phyloP scores from a whole-genome alignment of 139 green algal species.

The Chlorella sp. region DNA sequence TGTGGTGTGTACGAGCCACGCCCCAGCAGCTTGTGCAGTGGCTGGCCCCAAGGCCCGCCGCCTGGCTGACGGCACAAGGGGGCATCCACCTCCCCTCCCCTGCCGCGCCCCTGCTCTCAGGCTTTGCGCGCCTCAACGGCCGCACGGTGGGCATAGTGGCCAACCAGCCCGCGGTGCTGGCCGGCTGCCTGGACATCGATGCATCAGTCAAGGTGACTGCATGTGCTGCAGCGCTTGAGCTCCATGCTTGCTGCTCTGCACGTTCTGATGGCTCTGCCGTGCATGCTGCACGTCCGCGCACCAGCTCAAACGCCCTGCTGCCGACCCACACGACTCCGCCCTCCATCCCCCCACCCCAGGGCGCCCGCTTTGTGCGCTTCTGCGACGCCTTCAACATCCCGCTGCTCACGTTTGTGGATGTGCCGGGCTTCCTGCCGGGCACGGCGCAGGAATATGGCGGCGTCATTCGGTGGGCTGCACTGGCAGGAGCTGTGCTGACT shows the following conservation, averaged over 20 bases:
- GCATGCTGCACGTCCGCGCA: neutral
- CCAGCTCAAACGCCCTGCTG: neutral
- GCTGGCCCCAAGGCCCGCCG: no score
- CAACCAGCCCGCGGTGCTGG: slow-evolving; percentile 71
- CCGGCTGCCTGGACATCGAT: slow-evolving; percentile 78
- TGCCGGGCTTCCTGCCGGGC: slow-evolving; percentile 76
- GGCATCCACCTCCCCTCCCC: no score
- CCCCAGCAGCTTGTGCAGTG: no score
- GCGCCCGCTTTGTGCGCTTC: slow-evolving; percentile 77
- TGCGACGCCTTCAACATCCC: slow-evolving; percentile 80
- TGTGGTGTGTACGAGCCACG: no score
- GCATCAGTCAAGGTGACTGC: slow-evolving; percentile 59
- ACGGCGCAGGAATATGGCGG: slow-evolving; percentile 63
- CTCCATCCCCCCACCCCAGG: slow-evolving; percentile 9
- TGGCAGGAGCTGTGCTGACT: neutral
- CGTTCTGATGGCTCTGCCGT: neutral
- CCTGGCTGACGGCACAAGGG: no score
- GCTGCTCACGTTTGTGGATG: slow-evolving; percentile 75
- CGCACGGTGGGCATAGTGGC: slow-evolving; percentile 71
- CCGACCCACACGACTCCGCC: neutral
- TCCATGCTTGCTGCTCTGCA: neutral
- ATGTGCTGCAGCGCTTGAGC: neutral
- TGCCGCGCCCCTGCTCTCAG: no score
- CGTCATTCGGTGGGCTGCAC: slow-evolving; percentile 53
- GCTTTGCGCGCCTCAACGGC: slow-evolving; percentile 68